These are phyloP conservation scores for Ophiocordyceps unilateralis DNA, from an alignment of 2,329 filamentous ascomycete genomes.

Conservation along the genomic window DNA sequence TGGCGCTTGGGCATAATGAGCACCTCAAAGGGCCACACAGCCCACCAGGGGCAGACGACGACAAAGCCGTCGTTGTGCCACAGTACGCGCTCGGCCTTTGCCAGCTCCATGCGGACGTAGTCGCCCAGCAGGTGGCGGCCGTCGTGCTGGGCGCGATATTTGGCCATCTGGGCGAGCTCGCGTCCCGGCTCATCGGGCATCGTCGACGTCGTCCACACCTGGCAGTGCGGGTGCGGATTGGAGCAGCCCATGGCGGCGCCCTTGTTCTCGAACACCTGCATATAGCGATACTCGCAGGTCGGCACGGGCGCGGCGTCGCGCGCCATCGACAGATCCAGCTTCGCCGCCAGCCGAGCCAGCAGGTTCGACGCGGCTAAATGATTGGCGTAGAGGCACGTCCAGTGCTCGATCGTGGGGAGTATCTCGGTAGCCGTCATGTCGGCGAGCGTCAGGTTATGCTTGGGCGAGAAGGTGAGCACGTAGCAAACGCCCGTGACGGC, in stretches of 20 bases:
- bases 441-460: slow-evolving; percentile 81
- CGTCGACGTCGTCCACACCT: slow-evolving; percentile 86
- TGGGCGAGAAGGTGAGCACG: slow-evolving; percentile 83
- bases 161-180: slow-evolving; percentile 62
- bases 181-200: slow-evolving; percentile 76
- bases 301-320: slow-evolving; percentile 26
- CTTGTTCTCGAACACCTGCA: slow-evolving; percentile 99
- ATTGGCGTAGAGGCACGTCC: slow-evolving; percentile 76
- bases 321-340: slow-evolving; percentile 21
- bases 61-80: slow-evolving; percentile 77
- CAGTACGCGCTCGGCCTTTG: slow-evolving; percentile 71
- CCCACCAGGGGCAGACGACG: slow-evolving; percentile 94
- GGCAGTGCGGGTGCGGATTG: slow-evolving; percentile 93
- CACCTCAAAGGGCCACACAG: slow-evolving; percentile 90
- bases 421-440: slow-evolving; percentile 69
- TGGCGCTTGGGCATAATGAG: slow-evolving; percentile 77
- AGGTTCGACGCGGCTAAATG: slow-evolving; percentile 61
- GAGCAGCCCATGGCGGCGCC: slow-evolving; percentile 96
- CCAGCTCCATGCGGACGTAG: slow-evolving; percentile 67
- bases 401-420: slow-evolving; percentile 68
- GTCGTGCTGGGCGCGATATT: slow-evolving; percentile 61
- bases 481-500: slow-evolving; percentile 91
- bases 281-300: slow-evolving; percentile 71
- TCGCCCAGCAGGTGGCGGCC: slow-evolving; percentile 68
- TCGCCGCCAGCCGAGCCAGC: slow-evolving; percentile 26